Conservation (phyloP, 1,284 basidiomycete genomes). For the Ustilago hordei region DNA sequence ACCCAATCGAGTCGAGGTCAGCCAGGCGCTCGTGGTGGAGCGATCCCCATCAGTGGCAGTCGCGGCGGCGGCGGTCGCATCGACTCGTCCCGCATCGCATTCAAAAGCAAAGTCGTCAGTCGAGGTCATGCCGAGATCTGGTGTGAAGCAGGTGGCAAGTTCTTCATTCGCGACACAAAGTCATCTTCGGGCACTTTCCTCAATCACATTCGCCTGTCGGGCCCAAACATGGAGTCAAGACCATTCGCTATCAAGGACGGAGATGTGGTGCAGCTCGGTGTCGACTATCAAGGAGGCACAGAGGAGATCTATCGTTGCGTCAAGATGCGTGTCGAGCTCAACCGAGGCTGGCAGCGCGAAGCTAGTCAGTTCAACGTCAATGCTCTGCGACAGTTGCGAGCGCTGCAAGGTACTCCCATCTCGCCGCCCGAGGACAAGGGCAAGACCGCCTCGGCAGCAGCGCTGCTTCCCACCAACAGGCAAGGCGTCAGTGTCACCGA, state of each 20-base stretch:
- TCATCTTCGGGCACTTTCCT: constrained; percentile 92
- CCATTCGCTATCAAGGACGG: constrained; percentile 89
- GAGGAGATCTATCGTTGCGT: constrained; percentile 98
- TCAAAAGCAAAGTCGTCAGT: constrained; percentile 95
- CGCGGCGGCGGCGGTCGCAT: constrained; percentile 73
- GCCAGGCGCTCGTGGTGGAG: constrained; percentile 49
- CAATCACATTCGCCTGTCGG: constrained; percentile 89
- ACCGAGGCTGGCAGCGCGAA: constrained; percentile 84
- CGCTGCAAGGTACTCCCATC: constrained; percentile 73
- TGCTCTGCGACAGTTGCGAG: constrained; percentile 83
- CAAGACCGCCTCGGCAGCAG: constrained; percentile 11
- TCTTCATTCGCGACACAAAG: constrained; percentile 92
- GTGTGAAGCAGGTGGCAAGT: constrained; percentile 77
- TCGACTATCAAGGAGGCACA: constrained; percentile 96
- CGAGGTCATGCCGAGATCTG: constrained; percentile 95
- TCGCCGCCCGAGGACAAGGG: constrained; percentile 36
- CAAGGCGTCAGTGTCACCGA: constrained; percentile 64
- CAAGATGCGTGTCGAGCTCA: constrained; percentile 90
- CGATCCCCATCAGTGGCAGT: constrained; percentile 53
- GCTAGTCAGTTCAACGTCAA: constrained; percentile 93
- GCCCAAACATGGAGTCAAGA: constrained; percentile 80
- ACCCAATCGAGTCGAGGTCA: constrained; percentile 31
- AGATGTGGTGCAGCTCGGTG: constrained; percentile 93
- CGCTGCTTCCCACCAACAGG: constrained; percentile 51
- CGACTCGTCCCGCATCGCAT: constrained; percentile 75